Evolutionary conservation across 2,329 filamentous ascomycete genomes (phyloP).

Genomic region (Blumeria hordei): DNA sequence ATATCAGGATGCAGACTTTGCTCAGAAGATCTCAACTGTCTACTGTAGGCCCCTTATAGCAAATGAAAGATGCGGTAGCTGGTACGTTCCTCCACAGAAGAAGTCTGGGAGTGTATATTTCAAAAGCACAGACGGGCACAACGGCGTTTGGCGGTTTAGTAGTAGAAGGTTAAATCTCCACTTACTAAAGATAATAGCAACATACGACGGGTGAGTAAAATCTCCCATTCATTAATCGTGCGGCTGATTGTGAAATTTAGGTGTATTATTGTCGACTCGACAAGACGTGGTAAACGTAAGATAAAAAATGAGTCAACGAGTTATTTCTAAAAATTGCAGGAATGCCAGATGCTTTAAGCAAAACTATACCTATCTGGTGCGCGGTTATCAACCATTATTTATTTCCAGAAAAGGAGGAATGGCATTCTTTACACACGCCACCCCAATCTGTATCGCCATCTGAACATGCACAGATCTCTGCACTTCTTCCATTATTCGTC

Average conservation of each 20-base stretch:
- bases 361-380: conserved; percentile 88
- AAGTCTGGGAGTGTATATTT: conserved; percentile 72
- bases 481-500: conserved; percentile 31
- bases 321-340: conserved; percentile 19
- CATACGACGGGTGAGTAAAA: conserved; percentile 35
- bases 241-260: conserved; percentile 16
- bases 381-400: conserved; percentile 59
- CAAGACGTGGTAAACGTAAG: conserved; percentile 61
- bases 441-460: conserved; percentile 47
- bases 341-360: conserved; percentile 86
- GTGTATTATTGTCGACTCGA: conserved; percentile 78
- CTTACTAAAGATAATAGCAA: conserved; percentile 41
- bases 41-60: conserved; percentile 49
- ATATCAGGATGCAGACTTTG: conserved; percentile 50
- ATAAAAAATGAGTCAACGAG: neutral
- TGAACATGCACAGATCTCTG: conserved; percentile 51
- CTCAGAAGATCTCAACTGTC: conserved; percentile 30
- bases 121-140: conserved; percentile 92
- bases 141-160: conserved; percentile 77
- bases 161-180: conserved; percentile 65
- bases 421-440: conserved; percentile 40
- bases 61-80: conserved; percentile 88
- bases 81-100: conserved; percentile 50
- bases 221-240: neutral
- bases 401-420: conserved; percentile 31